Evolutionary conservation across 2,329 filamentous ascomycete species (phyloP).

Genomic region (Colletotrichum lentis): DNA sequence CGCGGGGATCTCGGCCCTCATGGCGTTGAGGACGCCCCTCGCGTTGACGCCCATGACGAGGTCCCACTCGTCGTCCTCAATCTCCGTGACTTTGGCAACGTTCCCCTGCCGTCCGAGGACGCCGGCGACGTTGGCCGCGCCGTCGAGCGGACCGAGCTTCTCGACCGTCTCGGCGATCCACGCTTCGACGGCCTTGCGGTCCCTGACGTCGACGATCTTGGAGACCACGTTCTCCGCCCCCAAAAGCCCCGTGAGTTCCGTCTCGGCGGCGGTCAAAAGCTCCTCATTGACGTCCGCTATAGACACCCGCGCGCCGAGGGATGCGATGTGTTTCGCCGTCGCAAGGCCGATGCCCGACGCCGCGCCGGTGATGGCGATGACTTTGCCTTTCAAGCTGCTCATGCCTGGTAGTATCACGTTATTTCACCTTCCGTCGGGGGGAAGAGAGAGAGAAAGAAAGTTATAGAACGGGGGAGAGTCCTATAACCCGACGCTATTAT

Average conservation of each 20-base stretch:
- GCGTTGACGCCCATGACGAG: slow-evolving; percentile 55
- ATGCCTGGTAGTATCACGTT: background rate
- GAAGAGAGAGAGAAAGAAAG: background rate
- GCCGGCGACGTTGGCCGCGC: slow-evolving; percentile 53
- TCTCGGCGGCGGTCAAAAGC: slow-evolving; percentile 42
- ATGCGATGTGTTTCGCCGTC: slow-evolving; percentile 54
- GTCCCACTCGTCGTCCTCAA: slow-evolving; percentile 54
- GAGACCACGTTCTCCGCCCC: slow-evolving; percentile 18
- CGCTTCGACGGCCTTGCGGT: slow-evolving; percentile 32
- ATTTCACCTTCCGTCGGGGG: background rate
- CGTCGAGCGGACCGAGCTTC: slow-evolving; percentile 50
- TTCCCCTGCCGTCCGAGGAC: slow-evolving; percentile 37
- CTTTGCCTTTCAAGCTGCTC: slow-evolving; percentile 46
- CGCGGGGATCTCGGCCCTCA: slow-evolving; percentile 57
- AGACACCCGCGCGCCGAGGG: slow-evolving; percentile 55
- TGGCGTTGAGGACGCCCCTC: slow-evolving; percentile 58
- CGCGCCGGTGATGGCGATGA: slow-evolving; percentile 59
- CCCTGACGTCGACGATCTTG: slow-evolving; percentile 32
- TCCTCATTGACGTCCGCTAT: slow-evolving; percentile 56
- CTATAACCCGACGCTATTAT: background rate
- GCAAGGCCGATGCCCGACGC: slow-evolving; percentile 59
- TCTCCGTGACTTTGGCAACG: slow-evolving; percentile 38
- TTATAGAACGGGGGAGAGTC: no score
- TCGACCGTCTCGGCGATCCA: slow-evolving; percentile 47
- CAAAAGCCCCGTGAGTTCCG: slow-evolving; percentile 14